phyloP scores from a whole-genome alignment of 257 asterid genomes.

The Nyctanthes arbortristis region DNA sequence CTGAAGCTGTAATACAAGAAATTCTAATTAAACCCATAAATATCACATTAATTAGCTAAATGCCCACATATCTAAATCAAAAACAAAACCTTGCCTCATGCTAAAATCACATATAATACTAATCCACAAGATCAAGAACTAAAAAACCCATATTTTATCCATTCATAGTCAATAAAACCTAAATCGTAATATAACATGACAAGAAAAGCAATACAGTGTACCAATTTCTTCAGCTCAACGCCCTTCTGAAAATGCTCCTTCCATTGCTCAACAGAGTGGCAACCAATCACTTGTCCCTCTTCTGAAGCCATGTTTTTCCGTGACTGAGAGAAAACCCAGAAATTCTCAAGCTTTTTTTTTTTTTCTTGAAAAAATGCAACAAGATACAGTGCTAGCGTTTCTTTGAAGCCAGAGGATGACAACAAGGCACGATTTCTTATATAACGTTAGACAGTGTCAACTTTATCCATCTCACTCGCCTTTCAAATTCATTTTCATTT shows the following conservation, averaged over 20 bases:
- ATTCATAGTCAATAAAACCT: background rate
- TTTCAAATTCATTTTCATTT: too few relatives aligned
- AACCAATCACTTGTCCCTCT: slow-evolving; percentile 70
- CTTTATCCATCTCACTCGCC: too few relatives aligned
- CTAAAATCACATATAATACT: background rate
- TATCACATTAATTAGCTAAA: too few relatives aligned
- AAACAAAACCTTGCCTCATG: background rate
- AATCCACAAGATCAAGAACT: background rate
- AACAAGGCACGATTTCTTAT: background rate
- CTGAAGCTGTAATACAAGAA: background rate
- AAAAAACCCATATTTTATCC: background rate
- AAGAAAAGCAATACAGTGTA: slow-evolving; percentile 1
- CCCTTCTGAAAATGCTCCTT: slow-evolving; percentile 37
- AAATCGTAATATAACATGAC: background rate
- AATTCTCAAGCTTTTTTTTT: too few relatives aligned
- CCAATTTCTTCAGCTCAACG: slow-evolving; percentile 51
- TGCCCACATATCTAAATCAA: background rate
- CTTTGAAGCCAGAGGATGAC: background rate
- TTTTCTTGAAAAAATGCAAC: background rate
- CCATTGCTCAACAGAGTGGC: slow-evolving; percentile 63
- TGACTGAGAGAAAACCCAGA: background rate
- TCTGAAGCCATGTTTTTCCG: slow-evolving; percentile 45
- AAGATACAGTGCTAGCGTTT: too few relatives aligned
- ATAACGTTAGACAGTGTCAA: background rate
- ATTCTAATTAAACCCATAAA: background rate